Base-by-base conservation (phyloP, 2,329 filamentous ascomycete genomes). In the Aspergillus neoniger region DNA sequence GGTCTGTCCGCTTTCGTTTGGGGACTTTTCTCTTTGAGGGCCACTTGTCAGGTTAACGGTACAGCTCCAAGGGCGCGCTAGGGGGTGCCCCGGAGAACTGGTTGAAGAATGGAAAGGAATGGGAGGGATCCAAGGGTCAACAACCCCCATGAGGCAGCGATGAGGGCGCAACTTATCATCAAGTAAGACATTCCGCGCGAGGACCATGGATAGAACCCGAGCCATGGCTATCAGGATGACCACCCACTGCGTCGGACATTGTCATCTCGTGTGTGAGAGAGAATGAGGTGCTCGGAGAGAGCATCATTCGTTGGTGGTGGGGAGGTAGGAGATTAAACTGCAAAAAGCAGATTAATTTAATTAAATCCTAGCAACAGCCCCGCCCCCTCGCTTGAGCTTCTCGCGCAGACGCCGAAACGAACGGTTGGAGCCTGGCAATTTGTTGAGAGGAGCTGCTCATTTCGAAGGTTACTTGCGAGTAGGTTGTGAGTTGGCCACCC, bases 1-100 rank as follows among this genome's bases (percentile, higher is more conserved):
- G 55, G 47, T 32, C 43, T 57, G 55, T 23, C 55, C 55, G 55
- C 51, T 57, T 57, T 30, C 55, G 55, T 57, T 32, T n/a, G 28
- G 19, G 25, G 12, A 5, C 30, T 32, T 32, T 32, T 32, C 14
- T 30, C 14, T 28, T 36, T 17, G 53, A 55, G 36, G 39, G 52
- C 36, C 38, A 44, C 39, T 52, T 28, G 53, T 55, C 53, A 30
- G 32, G 14, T n/a, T 28, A 25, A 56, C 32, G 32, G 44, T 49
- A 19, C 51, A 32, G 21, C 47, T 32, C 25, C 23, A 30, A 47
- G 39, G 38, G 30, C 53, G 43, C 53, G 53, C 53, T 55, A 55
- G 53, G 53, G 53, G 41, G 23, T 36, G 25, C 39, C 25, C 25
- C 39, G 23, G 53, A 19, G 52, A 44, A 44, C 41, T 39, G 30